phyloP scores from a whole-genome alignment of 805 yeast genomes.

The Metschnikowia orientalis region DNA sequence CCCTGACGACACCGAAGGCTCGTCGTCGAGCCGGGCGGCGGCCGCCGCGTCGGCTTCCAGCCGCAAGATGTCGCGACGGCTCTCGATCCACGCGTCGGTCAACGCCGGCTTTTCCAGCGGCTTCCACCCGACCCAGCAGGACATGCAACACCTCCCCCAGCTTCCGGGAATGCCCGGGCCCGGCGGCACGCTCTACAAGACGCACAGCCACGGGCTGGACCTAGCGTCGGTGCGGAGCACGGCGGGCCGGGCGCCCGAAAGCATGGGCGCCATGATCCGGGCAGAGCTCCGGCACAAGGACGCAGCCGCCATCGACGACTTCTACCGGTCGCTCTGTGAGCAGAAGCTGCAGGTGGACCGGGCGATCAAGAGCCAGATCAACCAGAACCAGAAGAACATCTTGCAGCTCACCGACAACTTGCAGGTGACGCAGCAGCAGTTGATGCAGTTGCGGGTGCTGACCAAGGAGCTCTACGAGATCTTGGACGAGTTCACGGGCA shows the following conservation, averaged over 20 bases:
- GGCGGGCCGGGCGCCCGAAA: slow-evolving; percentile 10
- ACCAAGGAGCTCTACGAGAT: slow-evolving; percentile 59
- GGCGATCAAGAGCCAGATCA: slow-evolving; percentile 56
- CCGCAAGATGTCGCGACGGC: slow-evolving; percentile 15
- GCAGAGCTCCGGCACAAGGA: slow-evolving; percentile 56
- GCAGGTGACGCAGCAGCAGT: slow-evolving; percentile 57
- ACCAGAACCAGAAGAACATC: slow-evolving; percentile 60
- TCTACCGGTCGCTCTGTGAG: slow-evolving; percentile 49
- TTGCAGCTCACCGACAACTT: slow-evolving; percentile 58
- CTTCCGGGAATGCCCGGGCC: slow-evolving; percentile 23
- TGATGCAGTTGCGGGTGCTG: slow-evolving; percentile 56
- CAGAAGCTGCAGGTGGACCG: slow-evolving; percentile 48
- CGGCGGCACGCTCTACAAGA: slow-evolving; percentile 18
- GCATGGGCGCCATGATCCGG: slow-evolving; percentile 18
- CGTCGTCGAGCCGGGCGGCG: slow-evolving; percentile 8
- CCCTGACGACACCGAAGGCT: not conserved
- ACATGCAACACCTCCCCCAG: slow-evolving; percentile 12
- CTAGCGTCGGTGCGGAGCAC: slow-evolving; percentile 11
- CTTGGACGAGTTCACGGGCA: slow-evolving; percentile 51
- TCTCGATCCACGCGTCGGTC: slow-evolving; percentile 19
- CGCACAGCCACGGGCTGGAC: slow-evolving; percentile 14
- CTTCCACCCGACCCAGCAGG: slow-evolving; percentile 8
- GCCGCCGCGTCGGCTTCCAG: slow-evolving; percentile 10
- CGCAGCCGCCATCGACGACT: slow-evolving; percentile 68
- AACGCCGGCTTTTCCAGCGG: slow-evolving; percentile 8